A percentile compares a stretch with the other conserved stretches of the same genome.
Conservation (phyloP, 2,329 filamentous ascomycete species). For the Aspergillus brunneoviolaceus region DNA sequence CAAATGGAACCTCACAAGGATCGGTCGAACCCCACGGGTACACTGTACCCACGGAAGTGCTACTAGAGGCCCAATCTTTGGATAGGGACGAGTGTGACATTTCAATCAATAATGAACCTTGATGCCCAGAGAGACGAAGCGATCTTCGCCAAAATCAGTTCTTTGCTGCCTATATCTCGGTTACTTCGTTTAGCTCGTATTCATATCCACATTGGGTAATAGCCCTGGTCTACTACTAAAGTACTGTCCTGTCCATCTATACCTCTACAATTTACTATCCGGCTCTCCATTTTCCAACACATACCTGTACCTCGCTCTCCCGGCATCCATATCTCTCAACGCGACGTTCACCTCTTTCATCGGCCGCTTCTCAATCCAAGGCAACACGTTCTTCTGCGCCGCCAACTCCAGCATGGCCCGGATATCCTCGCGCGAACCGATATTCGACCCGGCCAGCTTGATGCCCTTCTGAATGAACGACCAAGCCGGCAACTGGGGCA, state of each 20-base stretch:
- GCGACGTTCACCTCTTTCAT: conserved; percentile 47
- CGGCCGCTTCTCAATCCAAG: conserved; percentile 44
- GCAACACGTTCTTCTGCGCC: conserved; percentile 42
- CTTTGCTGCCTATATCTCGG: no score
- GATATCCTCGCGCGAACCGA: conserved; percentile 46
- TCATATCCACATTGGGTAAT: conserved; percentile 14
- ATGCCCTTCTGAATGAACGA: conserved; percentile 58
- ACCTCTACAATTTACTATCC: conserved; percentile 31
- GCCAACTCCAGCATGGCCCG: conserved; percentile 45
- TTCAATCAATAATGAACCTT: no score
- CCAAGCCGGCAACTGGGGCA: conserved; percentile 57
- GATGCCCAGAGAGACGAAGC: no score
- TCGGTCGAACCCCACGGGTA: no score
- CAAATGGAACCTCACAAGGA: no score
- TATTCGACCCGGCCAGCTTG: conserved; percentile 52
- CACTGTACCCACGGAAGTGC: no score
- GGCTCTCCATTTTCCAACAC: conserved; percentile 42
- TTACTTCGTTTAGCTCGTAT: conserved; percentile 22
- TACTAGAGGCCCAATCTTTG: no score
- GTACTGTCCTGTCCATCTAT: not conserved
- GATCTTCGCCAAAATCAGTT: no score
- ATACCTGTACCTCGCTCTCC: conserved; percentile 49
- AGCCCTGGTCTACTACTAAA: not conserved
- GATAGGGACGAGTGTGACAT: no score
- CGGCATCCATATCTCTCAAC: conserved; percentile 46